Evolutionary conservation across 768 basidiomycete species (phyloP), one percentile per base, ranked within the genome.

Genomic region (Rhodotorula babjevae): DNA sequence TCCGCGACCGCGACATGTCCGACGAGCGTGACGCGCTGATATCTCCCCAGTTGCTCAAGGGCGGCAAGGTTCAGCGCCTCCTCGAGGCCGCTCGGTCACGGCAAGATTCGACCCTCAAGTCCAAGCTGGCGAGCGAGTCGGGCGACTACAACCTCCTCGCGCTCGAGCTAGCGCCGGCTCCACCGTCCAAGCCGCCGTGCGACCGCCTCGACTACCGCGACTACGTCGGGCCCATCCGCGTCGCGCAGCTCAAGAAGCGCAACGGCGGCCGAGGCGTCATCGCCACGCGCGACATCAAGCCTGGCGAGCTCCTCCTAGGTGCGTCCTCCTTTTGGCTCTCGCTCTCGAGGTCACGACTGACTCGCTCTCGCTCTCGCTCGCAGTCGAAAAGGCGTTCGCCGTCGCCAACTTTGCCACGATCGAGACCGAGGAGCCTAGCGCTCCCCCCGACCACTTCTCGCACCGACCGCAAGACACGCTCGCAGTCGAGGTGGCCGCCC

Each of bases 361-460:
- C 58, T 18, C 47, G 12, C 47, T 19, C 19, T n/a, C n/a, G n/a
- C n/a, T 23, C 47, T 14, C 19, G 19, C 47, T 31, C 16, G 18
- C 61, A 62, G 61, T 63, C 25, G 61, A 63, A 33, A 63, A 52
- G 19, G 49, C 49, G 10, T 23, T 63, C 61, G 49, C 33, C 21
- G 21, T 27, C 46, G 46, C 42, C 14, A 21, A 31, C 15, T 14
- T 11, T 89, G 87, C 4, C 58, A 12, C 36, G 10, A 31, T 11
- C 6, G 19, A 33, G 4, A 2, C 16, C 7, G 1, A 9, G 15
- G 16, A 8, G 18, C 18, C 50, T 10, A 8, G 15, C 31, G n/a
- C 61, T 7, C 29, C 5, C n/a, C 10, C 12, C 19, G 19, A 46
- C 36, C 36, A 36, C 5, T 5, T 36, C 36, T 9, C 36, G 36